A percentile compares a stretch with the other conserved stretches of the same genome.
phyloP scores from a whole-genome alignment of 2,329 filamentous ascomycete species.

The Triangularia verruculosa region DNA sequence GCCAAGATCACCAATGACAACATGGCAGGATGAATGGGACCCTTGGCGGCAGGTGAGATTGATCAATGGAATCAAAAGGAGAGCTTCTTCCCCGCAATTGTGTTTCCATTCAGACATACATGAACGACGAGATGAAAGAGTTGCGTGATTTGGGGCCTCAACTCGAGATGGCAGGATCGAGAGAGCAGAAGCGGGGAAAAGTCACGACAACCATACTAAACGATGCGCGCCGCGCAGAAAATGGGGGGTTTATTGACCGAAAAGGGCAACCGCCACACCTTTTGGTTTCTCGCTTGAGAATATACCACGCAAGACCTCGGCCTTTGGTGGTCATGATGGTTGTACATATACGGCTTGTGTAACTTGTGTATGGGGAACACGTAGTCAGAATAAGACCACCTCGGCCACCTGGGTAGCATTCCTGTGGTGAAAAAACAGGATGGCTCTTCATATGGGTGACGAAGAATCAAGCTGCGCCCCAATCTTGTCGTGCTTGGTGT shows the following conservation, averaged over 20 bases:
- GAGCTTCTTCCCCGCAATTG: neutral
- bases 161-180: neutral
- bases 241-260: neutral
- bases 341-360: neutral
- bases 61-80: neutral
- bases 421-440: neutral
- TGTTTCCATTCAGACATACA: neutral
- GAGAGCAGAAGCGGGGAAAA: neutral
- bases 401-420: neutral
- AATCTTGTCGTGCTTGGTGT: neutral
- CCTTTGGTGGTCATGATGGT: too few species aligned
- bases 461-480: neutral
- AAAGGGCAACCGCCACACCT: neutral
- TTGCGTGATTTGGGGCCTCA: neutral
- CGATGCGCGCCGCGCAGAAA: neutral
- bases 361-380: neutral
- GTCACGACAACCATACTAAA: neutral
- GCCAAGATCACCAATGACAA: constrained; percentile 20
- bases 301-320: too few species aligned
- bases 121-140: neutral
- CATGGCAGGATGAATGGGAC: constrained; percentile 2
- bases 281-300: too few species aligned
- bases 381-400: neutral
- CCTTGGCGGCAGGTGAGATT: constrained; percentile 13
- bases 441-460: neutral